These are phyloP conservation scores for Kurtzmaniella quercitrusa DNA, from an alignment of 1,139 yeast species.

Conservation along the genomic window DNA sequence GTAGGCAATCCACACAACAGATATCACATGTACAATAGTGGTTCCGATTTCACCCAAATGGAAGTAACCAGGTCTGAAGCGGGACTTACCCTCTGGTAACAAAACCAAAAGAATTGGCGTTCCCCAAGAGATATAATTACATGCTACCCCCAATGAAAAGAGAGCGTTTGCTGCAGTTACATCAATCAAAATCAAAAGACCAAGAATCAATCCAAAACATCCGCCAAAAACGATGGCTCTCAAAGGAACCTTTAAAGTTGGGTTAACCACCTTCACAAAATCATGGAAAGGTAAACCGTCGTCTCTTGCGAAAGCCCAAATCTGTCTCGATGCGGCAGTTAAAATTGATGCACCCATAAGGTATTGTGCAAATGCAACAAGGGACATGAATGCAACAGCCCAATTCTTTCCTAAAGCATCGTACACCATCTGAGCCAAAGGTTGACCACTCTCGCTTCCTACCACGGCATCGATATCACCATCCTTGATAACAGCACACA, in stretches of 20 bases:
- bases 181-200: conserved; percentile 22
- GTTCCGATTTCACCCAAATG: conserved; percentile 53
- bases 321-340: conserved; percentile 18
- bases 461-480: conserved; percentile 16
- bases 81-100: conserved; percentile 37
- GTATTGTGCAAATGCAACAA: conserved; percentile 23
- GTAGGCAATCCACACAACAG: conserved; percentile 26
- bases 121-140: conserved; percentile 41
- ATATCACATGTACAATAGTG: conserved; percentile 24
- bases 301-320: conserved; percentile 35
- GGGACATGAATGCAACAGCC: conserved; percentile 22
- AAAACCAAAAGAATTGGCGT: conserved; percentile 38
- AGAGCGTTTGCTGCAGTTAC: conserved; percentile 37
- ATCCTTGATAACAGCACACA: conserved; percentile 18
- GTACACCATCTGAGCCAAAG: conserved; percentile 22
- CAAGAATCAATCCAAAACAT: conserved; percentile 13
- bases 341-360: conserved; percentile 22
- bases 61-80: conserved; percentile 63
- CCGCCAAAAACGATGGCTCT: conserved; percentile 17
- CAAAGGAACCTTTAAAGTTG: conserved; percentile 16
- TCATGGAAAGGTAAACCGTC: conserved; percentile 42
- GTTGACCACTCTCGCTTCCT: conserved; percentile 17
- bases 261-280: conserved; percentile 19
- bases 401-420: conserved; percentile 22
- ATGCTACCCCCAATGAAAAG: conserved; percentile 35